phyloP scores from a whole-genome alignment of 2,329 filamentous ascomycete genomes.

The Arthrinium phaeospermum region DNA sequence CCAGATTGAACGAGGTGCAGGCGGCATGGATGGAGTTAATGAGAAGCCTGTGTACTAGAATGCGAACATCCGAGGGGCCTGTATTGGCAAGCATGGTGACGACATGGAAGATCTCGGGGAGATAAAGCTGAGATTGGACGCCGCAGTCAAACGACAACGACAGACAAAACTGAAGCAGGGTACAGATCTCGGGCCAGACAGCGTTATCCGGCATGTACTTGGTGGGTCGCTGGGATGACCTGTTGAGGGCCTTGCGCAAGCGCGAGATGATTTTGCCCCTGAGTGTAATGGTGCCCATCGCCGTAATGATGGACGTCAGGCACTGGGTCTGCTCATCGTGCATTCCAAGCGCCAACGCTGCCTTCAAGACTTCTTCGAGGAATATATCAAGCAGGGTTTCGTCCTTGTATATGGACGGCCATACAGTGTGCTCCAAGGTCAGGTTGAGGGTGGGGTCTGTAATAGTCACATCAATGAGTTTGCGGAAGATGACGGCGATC shows the following conservation, averaged over 20 bases:
- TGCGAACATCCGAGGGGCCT: slow-evolving; percentile 60
- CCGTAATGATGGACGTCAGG: slow-evolving; percentile 66
- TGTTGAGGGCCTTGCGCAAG: slow-evolving; percentile 69
- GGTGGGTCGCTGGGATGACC: slow-evolving; percentile 70
- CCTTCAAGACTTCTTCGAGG: slow-evolving; percentile 69
- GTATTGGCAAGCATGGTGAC: slow-evolving; percentile 75
- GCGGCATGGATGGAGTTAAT: slow-evolving; percentile 72
- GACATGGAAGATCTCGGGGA: slow-evolving; percentile 73
- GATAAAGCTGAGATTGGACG: slow-evolving; percentile 69
- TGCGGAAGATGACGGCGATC: slow-evolving; percentile 66
- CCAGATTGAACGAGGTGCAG: slow-evolving; percentile 68
- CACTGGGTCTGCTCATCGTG: slow-evolving; percentile 65
- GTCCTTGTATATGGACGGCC: slow-evolving; percentile 68
- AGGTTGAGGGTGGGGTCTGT: slow-evolving; percentile 64
- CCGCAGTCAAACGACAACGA: slow-evolving; percentile 72
- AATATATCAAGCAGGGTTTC: slow-evolving; percentile 71
- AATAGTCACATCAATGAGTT: slow-evolving; percentile 69
- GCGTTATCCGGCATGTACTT: slow-evolving; percentile 69
- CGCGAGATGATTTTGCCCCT: slow-evolving; percentile 69
- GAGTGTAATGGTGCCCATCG: slow-evolving; percentile 69
- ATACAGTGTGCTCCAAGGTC: slow-evolving; percentile 68
- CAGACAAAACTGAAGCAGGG: slow-evolving; percentile 69
- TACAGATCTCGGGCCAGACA: slow-evolving; percentile 73
- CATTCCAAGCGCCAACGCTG: slow-evolving; percentile 61
- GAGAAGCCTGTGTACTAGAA: slow-evolving; percentile 66